These are phyloP conservation scores for Huiozyma naganishii DNA, from an alignment of 805 yeast genomes.

Conservation along the genomic window DNA sequence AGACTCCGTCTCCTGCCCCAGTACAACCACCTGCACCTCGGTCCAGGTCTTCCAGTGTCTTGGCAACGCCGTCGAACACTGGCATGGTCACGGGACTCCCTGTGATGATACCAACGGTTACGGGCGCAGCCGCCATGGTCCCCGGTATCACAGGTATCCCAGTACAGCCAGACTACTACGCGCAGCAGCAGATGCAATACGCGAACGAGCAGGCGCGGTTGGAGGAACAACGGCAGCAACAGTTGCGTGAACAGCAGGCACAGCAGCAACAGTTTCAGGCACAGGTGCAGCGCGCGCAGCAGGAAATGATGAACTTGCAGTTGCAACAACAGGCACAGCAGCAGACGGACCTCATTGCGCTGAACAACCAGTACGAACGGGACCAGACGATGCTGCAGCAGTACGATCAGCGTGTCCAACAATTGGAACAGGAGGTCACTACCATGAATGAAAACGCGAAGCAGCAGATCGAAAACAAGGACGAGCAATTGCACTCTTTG, in stretches of 20 bases:
- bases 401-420: slow-evolving; percentile 75
- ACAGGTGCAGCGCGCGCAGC: slow-evolving; percentile 42
- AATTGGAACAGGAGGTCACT: slow-evolving; percentile 61
- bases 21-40: background rate
- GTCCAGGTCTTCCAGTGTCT: background rate
- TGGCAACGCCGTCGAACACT: background rate
- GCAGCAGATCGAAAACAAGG: slow-evolving; percentile 65
- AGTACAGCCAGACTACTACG: slow-evolving; percentile 8
- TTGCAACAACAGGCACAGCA: slow-evolving; percentile 63
- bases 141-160: slow-evolving; percentile 28
- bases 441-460: slow-evolving; percentile 53
- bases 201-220: slow-evolving; percentile 55
- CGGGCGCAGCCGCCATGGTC: slow-evolving; percentile 23
- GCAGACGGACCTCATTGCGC: slow-evolving; percentile 60
- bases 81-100: slow-evolving; percentile 2
- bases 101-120: slow-evolving; percentile 12
- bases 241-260: slow-evolving; percentile 59
- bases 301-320: slow-evolving; percentile 43
- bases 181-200: slow-evolving; percentile 43
- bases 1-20: slow-evolving; percentile 1
- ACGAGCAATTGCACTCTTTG: slow-evolving; percentile 54
- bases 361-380: slow-evolving; percentile 74
- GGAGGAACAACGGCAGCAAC: slow-evolving; percentile 60
- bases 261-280: slow-evolving; percentile 45
- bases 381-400: slow-evolving; percentile 78